Conservation (phyloP, 176 grass and related monocot species). For the Rhynchospora pubera region DNA sequence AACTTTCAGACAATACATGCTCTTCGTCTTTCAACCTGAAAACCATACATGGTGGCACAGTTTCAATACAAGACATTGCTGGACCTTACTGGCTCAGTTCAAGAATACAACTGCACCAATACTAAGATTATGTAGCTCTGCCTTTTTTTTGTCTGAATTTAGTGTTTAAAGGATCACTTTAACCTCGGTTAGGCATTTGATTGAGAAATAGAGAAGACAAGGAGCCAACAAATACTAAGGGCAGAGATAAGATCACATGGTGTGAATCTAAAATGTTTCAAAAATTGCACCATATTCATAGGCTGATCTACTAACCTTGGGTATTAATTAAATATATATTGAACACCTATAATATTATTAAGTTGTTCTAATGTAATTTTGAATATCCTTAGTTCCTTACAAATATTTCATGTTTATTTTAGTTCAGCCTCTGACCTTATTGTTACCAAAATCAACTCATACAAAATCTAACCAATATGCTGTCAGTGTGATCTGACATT, state of each 20-base stretch:
- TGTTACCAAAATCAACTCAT: background rate
- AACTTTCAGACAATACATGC: slow-evolving; percentile 35
- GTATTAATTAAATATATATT: background rate
- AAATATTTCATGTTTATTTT: background rate
- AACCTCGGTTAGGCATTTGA: background rate
- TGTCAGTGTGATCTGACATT: background rate
- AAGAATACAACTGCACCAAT: background rate
- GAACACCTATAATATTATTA: background rate
- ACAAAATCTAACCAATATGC: background rate
- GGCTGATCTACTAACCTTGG: background rate
- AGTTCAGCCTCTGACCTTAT: background rate
- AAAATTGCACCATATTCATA: background rate
- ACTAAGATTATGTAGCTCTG: background rate
- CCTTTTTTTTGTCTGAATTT: background rate
- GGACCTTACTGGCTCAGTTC: background rate
- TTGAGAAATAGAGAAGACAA: background rate
- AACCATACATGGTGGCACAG: background rate
- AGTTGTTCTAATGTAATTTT: background rate
- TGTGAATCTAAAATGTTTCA: background rate
- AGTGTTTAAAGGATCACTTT: background rate
- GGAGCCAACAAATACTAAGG: background rate
- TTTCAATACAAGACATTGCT: background rate
- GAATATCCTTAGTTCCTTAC: background rate
- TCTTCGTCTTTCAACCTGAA: slow-evolving; percentile 70
- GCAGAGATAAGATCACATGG: background rate